A percentile compares a stretch with the other conserved stretches of the same genome.
Evolutionary conservation across 306 rosid species (phyloP).

Genomic region (Crotalaria pallida): DNA sequence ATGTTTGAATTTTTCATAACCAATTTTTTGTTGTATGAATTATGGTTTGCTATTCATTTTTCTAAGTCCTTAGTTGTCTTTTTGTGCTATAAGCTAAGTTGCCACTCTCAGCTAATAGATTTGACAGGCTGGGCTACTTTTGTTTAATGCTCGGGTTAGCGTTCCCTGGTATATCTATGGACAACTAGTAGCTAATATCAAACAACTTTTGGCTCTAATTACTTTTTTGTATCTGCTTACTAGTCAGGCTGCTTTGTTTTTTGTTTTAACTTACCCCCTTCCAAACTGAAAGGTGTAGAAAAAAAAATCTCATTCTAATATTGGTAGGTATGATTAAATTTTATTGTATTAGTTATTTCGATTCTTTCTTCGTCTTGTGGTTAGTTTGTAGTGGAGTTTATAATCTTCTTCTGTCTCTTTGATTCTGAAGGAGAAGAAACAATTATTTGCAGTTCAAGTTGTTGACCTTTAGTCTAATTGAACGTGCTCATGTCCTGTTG

Average conservation of each 20-base stretch:
- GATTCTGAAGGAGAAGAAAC: conserved; percentile 3
- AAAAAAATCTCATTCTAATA: background rate
- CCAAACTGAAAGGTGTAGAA: background rate
- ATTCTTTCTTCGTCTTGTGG: background rate
- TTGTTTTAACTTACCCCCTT: background rate
- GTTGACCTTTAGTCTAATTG: background rate
- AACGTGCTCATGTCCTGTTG: background rate
- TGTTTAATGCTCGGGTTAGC: background rate
- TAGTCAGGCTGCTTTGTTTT: background rate
- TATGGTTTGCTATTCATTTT: background rate
- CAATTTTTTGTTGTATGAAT: conserved; percentile 5
- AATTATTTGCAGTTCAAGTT: background rate
- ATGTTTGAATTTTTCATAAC: background rate
- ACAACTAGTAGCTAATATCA: background rate
- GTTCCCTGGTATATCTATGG: background rate
- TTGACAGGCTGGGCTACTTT: background rate
- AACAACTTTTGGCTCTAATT: background rate
- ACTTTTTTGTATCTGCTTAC: background rate
- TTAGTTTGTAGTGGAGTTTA: background rate
- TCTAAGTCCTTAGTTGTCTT: background rate
- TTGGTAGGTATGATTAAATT: background rate
- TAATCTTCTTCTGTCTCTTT: background rate
- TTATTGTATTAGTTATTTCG: background rate
- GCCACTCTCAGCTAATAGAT: background rate
- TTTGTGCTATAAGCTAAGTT: background rate